Evolutionary conservation across 2,329 filamentous ascomycete species (phyloP).

Genomic region (Hyphodiscus sp.): DNA sequence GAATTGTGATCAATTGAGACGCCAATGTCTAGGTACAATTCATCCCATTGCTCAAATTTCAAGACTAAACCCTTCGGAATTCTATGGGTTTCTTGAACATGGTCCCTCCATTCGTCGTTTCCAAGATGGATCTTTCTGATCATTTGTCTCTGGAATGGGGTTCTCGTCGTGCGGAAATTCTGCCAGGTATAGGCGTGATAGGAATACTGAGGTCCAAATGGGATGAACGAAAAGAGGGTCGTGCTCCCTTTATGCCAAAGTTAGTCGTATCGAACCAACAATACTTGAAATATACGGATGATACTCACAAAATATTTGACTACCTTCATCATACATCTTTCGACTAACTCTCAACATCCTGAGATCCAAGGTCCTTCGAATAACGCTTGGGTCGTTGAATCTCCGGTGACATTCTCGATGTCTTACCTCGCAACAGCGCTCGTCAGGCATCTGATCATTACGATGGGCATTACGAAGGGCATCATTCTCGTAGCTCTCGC

Average conservation of each 20-base stretch:
- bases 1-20: background rate
- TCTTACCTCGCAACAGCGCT: background rate
- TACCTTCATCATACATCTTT: background rate
- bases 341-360: background rate
- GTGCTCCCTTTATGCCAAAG: background rate
- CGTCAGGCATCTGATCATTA: background rate
- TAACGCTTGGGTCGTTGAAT: background rate
- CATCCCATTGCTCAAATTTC: background rate
- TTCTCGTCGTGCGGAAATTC: background rate
- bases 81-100: background rate
- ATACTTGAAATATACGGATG: background rate
- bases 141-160: background rate
- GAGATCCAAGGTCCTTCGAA: background rate
- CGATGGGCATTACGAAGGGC: background rate
- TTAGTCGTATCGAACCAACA: background rate
- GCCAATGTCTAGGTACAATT: background rate
- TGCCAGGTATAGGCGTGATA: background rate
- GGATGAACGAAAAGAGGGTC: background rate
- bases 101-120: background rate
- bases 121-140: background rate
- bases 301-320: background rate
- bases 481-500: background rate
- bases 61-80: background rate
- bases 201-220: background rate
- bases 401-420: background rate